Conservation (phyloP, 2,329 filamentous ascomycete species). For the Fusarium falciforme region DNA sequence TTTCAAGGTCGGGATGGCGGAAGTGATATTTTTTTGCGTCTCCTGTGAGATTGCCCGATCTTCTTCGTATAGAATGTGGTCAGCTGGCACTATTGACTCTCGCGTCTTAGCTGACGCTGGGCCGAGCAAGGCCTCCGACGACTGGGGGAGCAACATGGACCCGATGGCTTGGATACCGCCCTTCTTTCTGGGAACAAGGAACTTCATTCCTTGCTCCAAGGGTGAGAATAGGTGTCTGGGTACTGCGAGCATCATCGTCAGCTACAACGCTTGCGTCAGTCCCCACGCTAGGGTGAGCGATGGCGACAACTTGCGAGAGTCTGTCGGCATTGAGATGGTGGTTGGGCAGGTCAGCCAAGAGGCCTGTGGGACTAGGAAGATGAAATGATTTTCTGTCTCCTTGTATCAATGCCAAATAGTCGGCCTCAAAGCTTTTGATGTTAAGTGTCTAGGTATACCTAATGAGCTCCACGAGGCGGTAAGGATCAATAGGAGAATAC, state of each 20-base stretch:
- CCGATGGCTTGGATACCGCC: neutral
- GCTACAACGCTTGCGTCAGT: neutral
- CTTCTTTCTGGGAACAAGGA: neutral
- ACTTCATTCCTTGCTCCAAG: neutral
- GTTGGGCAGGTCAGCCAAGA: neutral
- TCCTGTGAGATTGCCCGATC: neutral
- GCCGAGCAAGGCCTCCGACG: neutral
- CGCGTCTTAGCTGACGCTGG: neutral
- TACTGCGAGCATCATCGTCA: slow-evolving; percentile 4
- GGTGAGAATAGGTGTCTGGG: neutral
- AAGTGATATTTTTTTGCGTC: neutral
- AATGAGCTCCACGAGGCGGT: neutral
- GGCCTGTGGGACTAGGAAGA: neutral
- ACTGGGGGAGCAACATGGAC: neutral
- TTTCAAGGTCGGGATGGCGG: neutral
- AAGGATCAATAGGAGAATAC: neutral
- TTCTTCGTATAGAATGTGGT: slow-evolving; percentile 5
- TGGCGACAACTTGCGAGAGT: slow-evolving; percentile 2
- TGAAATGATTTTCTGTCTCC: neutral
- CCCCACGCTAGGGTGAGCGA: neutral
- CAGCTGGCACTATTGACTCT: slow-evolving; percentile 2
- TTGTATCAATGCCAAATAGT: neutral
- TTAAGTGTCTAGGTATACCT: neutral
- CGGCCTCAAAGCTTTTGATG: neutral
- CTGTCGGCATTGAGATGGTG: neutral